Base-by-base conservation (phyloP, 176 grass and related monocot genomes). In the Calamus simplicifolius region DNA sequence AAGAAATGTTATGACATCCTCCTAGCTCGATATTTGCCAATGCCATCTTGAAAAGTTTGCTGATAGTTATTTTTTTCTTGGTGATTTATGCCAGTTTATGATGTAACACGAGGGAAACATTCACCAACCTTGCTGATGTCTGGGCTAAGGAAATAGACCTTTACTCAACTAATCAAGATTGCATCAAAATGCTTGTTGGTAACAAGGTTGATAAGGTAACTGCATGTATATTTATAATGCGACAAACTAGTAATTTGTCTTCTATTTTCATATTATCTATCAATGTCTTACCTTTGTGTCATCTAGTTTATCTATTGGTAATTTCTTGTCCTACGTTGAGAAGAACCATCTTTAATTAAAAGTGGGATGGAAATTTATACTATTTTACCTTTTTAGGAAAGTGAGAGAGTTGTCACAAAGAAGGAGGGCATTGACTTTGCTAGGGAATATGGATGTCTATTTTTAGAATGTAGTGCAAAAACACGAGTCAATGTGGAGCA, bases 81-180 rank as follows among this genome's bases (percentile, higher is more conserved):
- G 18, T 68, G 38, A 26, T 68, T 31, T 63, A 10, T 54, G 35
- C 35, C 68, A 98, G 87, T 98, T 26, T 98, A 98, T 61, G 87
- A 98, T 64, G 84, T 92, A 25, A 92, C 87, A 48, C 79, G 84
- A 67, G 87, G 80, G 93, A 98, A 48, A 98, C 84, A 49, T 92
- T 98, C 73, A 92, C 87, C 0, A 76, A 92, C 80, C 84, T 98
- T 52, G 80, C 84, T 67, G 93, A 96, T 64, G 78, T 98, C 69
- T 98, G 93, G 84, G 81, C 93, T 0, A 98, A 98, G 76, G 87
- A 98, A 88, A 88, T 92, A 62, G 93, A 98, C 21, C 84, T 98
- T 19, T 98, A 98, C 57, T 98, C 93, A 68, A 98, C 93, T n/a
- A 98, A 98, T 72, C 84, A 98, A 66, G 87, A 98, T 58, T 98